phyloP scores from a whole-genome alignment of 2,329 filamentous ascomycete genomes.

The Pleomassaria siparia region DNA sequence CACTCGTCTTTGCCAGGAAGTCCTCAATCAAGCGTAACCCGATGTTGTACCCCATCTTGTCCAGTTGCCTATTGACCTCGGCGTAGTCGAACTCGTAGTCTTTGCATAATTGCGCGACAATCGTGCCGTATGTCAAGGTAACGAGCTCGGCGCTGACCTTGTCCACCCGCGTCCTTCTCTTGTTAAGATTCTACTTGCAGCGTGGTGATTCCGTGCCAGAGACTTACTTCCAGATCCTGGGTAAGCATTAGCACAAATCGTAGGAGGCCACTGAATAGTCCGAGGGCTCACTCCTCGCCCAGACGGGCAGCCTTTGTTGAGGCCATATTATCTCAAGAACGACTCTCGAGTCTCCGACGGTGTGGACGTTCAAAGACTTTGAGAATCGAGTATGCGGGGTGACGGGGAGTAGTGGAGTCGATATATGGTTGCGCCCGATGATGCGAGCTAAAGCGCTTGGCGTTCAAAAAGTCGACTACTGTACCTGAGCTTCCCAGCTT shows the following conservation, averaged over 20 bases:
- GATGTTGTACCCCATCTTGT: conserved; percentile 99
- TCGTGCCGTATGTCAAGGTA: conserved; percentile 95
- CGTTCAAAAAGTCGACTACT: background rate
- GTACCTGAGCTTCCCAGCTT: background rate
- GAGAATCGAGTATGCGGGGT: background rate
- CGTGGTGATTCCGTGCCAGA: background rate
- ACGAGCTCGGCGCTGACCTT: conserved; percentile 98
- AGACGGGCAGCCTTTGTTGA: conserved; percentile 68
- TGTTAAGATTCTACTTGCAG: conserved; percentile 22
- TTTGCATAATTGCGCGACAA: conserved; percentile 93
- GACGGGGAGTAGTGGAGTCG: background rate
- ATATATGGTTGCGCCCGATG: conserved; percentile 5
- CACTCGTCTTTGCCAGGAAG: conserved; percentile 93
- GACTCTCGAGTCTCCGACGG: background rate
- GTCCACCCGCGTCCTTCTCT: conserved; percentile 80
- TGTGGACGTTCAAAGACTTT: background rate
- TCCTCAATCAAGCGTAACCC: conserved; percentile 94
- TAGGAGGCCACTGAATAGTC: conserved; percentile 16
- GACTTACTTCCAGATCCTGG: conserved; percentile 92
- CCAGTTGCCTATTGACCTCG: conserved; percentile 95
- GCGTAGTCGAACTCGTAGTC: conserved; percentile 93
- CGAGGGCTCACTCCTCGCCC: conserved; percentile 69
- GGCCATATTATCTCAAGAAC: conserved; percentile 43
- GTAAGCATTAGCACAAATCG: conserved; percentile 37
- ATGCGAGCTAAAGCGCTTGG: background rate